A percentile compares a stretch with the other conserved stretches of the same genome.
Conservation (phyloP, 495 filamentous ascomycete species). For the Rostrohypoxylon terebratum region DNA sequence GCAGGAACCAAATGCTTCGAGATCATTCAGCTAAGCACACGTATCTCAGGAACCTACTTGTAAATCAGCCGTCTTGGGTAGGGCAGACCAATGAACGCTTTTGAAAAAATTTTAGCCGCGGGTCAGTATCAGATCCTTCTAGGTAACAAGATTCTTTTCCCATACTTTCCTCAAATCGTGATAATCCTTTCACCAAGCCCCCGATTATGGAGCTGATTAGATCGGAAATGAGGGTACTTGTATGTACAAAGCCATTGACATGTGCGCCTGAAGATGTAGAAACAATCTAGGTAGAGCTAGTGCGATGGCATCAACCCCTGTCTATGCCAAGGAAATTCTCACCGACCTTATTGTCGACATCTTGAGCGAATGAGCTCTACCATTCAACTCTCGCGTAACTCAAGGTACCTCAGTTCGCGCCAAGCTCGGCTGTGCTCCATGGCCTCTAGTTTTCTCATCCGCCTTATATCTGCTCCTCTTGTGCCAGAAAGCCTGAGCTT, state of each 20-base stretch:
- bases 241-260: background rate
- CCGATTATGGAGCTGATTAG: background rate
- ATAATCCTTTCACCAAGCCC: background rate
- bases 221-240: constrained; percentile 13
- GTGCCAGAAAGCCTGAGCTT: background rate
- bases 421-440: background rate
- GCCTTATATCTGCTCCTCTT: constrained; percentile 2
- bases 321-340: constrained; percentile 2
- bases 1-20: background rate
- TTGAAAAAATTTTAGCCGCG: no score
- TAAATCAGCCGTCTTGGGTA: background rate
- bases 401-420: background rate
- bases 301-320: background rate
- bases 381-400: background rate
- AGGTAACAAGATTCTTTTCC: background rate
- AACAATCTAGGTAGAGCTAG: background rate
- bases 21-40: background rate
- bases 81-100: constrained; percentile 1
- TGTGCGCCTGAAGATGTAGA: background rate
- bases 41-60: background rate
- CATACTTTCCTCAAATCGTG: background rate
- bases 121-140: background rate
- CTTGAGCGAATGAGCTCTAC: background rate
- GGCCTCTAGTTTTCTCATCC: background rate
- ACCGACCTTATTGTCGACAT: constrained; percentile 1